Conservation (phyloP, 2,329 filamentous ascomycete species). For the Sordariomycetes sp. region DNA sequence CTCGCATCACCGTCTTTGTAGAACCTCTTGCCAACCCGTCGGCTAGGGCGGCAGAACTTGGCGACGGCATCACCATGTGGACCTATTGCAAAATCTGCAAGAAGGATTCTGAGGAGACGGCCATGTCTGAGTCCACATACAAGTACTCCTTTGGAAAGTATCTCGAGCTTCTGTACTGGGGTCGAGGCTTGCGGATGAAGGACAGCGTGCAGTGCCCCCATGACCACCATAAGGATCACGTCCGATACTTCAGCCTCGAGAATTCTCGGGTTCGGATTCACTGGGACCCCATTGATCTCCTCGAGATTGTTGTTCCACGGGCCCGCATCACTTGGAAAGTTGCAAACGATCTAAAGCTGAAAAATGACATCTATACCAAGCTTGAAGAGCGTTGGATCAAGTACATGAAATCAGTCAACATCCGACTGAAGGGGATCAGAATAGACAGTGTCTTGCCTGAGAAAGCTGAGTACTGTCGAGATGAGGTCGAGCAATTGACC, state of each 20-base stretch:
- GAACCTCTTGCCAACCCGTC: conserved; percentile 45
- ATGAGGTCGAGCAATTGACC: conserved; percentile 69
- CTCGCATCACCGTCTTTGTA: conserved; percentile 84
- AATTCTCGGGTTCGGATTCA: conserved; percentile 83
- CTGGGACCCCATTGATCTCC: conserved; percentile 83
- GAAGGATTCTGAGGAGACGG: conserved; percentile 78
- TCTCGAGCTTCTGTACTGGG: conserved; percentile 95
- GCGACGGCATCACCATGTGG: conserved; percentile 84
- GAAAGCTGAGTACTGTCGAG: conserved; percentile 71
- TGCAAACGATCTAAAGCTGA: conserved; percentile 82
- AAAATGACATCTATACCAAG: conserved; percentile 81
- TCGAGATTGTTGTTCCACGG: conserved; percentile 89
- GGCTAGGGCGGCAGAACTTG: conserved; percentile 29
- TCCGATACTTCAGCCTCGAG: conserved; percentile 84
- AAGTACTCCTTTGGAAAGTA: conserved; percentile 99
- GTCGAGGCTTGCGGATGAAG: conserved; percentile 66
- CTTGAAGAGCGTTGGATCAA: conserved; percentile 74
- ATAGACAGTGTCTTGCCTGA: conserved; percentile 86
- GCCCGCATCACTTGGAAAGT: conserved; percentile 96
- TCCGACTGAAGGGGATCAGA: conserved; percentile 77
- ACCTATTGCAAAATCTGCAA: conserved; percentile 89
- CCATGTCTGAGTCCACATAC: conserved; percentile 92
- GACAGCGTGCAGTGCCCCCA: conserved; percentile 70
- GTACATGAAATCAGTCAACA: conserved; percentile 82
- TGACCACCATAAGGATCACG: conserved; percentile 85